These are phyloP conservation scores for Monilinia fructicola DNA, from an alignment of 2,329 filamentous ascomycete genomes.

Conservation along the genomic window DNA sequence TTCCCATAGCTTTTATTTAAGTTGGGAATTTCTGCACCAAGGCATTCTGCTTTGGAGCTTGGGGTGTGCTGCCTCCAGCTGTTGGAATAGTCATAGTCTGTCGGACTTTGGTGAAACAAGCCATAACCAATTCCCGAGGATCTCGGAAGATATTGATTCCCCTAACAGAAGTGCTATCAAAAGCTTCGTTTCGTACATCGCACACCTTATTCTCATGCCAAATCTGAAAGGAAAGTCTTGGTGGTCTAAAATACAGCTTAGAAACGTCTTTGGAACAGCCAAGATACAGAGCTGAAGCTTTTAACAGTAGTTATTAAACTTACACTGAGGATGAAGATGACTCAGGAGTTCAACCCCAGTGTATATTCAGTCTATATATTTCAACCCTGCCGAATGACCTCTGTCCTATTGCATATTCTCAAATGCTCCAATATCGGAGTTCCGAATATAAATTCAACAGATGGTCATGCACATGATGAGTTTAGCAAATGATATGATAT, in stretches of 20 bases:
- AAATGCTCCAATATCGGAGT: not conserved
- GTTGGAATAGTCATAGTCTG: not conserved
- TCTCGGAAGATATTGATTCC: not conserved
- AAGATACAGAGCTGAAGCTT: too few species aligned
- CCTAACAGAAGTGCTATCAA: not conserved
- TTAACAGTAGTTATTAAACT: not conserved
- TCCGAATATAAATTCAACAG: not conserved
- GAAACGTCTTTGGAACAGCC: too few species aligned
- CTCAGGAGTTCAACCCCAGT: not conserved
- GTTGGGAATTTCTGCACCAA: not conserved
- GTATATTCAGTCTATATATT: not conserved
- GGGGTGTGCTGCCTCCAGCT: not conserved
- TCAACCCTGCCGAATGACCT: not conserved
- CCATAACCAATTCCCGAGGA: not conserved
- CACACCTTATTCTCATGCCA: not conserved
- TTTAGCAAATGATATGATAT: not conserved
- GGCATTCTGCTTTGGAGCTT: not conserved
- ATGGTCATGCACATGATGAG: not conserved
- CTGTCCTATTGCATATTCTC: not conserved
- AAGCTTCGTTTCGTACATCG: not conserved
- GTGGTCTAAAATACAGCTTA: too few species aligned
- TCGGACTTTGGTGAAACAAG: not conserved
- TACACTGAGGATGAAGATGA: not conserved
- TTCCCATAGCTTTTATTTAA: constrained; percentile 22
- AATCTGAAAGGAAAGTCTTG: not conserved